A percentile compares a stretch with the other conserved stretches of the same genome.
Conservation (phyloP, 2,329 filamentous ascomycete genomes). For the Ophioceras dolichostomum region DNA sequence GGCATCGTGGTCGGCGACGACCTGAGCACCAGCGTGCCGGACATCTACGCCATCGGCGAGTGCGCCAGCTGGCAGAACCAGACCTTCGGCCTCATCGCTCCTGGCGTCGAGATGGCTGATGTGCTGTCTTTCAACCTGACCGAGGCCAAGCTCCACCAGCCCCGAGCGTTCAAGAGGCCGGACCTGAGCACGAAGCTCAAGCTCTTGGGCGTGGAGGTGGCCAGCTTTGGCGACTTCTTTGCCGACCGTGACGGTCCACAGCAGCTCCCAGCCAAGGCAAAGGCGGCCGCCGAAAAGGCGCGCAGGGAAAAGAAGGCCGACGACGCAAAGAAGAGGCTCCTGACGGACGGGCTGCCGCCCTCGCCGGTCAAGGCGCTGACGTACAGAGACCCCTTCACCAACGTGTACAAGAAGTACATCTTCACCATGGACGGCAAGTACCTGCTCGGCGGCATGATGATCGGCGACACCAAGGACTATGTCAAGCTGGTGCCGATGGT, state of each 20-base stretch:
- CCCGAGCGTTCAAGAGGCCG: slow-evolving; percentile 62
- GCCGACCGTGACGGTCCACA: slow-evolving; percentile 76
- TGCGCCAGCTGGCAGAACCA: slow-evolving; percentile 83
- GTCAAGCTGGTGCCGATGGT: slow-evolving; percentile 81
- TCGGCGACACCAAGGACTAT: slow-evolving; percentile 84
- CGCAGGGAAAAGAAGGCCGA: slow-evolving; percentile 17
- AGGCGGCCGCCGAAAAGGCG: slow-evolving; percentile 27
- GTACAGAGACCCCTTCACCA: slow-evolving; percentile 78
- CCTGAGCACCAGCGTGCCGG: slow-evolving; percentile 56
- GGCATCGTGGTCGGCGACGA: slow-evolving; percentile 60
- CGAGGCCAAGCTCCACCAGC: slow-evolving; percentile 60
- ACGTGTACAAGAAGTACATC: slow-evolving; percentile 88
- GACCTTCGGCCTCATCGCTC: slow-evolving; percentile 80
- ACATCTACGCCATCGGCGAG: slow-evolving; percentile 81
- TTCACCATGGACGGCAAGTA: slow-evolving; percentile 87
- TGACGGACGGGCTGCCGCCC: slow-evolving; percentile 41
- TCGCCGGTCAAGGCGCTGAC: slow-evolving; percentile 68
- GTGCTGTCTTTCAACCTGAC: slow-evolving; percentile 86
- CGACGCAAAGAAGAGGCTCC: slow-evolving; percentile 19
- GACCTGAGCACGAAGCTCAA: slow-evolving; percentile 90
- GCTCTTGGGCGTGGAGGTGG: slow-evolving; percentile 79
- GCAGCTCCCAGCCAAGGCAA: slow-evolving; percentile 45
- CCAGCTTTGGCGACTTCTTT: slow-evolving; percentile 90
- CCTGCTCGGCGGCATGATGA: slow-evolving; percentile 93
- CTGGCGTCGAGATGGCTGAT: slow-evolving; percentile 87